Percentiles rank a stretch among this genome's conserved stretches.
Conservation (phyloP, 345 rosid genomes). For the Iberis pinnata region DNA sequence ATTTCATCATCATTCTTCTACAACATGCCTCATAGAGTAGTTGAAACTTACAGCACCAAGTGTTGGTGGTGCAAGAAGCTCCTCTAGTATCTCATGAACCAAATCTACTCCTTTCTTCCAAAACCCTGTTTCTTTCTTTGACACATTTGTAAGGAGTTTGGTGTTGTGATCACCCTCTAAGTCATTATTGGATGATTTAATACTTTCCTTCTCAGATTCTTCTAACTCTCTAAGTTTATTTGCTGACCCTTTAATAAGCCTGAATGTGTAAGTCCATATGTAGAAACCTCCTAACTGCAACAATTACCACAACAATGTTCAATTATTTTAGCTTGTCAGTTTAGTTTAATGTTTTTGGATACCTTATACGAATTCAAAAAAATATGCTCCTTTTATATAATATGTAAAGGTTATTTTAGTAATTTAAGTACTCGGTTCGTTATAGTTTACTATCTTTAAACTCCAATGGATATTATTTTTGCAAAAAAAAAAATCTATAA, state of each 20-base stretch:
- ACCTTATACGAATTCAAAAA: too few relatives aligned
- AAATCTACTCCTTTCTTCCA: constrained; percentile 35
- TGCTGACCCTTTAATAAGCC: constrained; percentile 51
- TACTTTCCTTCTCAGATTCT: constrained; percentile 28
- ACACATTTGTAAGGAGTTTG: constrained; percentile 35
- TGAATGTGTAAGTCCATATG: constrained; percentile 79
- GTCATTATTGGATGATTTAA: constrained; percentile 50
- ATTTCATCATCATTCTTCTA: too few relatives aligned
- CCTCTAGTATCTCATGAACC: constrained; percentile 56
- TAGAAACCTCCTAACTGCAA: constrained; percentile 91
- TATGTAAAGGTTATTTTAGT: too few relatives aligned
- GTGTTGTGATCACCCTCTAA: constrained; percentile 42
- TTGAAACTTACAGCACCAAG: constrained; percentile 59
- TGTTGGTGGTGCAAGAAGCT: constrained; percentile 80
- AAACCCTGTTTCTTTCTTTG: constrained; percentile 30
- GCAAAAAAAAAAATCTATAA: too few relatives aligned
- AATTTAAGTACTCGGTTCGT: too few relatives aligned
- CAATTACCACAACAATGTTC: background rate
- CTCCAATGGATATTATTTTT: too few relatives aligned
- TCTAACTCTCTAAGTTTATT: constrained; percentile 37
- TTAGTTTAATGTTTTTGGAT: too few relatives aligned
- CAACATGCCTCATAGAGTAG: background rate
- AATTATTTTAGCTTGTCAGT: too few relatives aligned
- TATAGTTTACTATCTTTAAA: too few relatives aligned
- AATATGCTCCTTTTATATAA: too few relatives aligned